Conservation (phyloP, 148 eudicot genomes). For the Fagopyrum homotropicum region DNA sequence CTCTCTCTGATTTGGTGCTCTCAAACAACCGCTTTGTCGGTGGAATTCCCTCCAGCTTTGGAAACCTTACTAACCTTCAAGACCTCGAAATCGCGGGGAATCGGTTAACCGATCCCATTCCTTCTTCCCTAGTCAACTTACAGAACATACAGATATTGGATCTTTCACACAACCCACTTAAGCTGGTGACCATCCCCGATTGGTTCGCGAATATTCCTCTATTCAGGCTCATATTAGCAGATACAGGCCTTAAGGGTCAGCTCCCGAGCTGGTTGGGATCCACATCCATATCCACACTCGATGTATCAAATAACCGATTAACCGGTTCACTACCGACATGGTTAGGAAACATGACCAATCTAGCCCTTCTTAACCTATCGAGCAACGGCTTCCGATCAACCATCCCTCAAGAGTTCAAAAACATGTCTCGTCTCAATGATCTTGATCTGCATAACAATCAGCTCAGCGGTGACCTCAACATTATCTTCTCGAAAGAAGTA, state of each 20-base stretch:
- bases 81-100: constrained; percentile 55
- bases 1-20: constrained; percentile 35
- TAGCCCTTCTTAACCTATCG: constrained; percentile 54
- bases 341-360: constrained; percentile 72
- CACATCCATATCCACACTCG: constrained; percentile 39
- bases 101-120: constrained; percentile 33
- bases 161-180: constrained; percentile 62
- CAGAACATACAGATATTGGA: constrained; percentile 35
- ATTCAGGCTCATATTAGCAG: constrained; percentile 37
- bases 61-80: constrained; percentile 39
- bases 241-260: constrained; percentile 52
- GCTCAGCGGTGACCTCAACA: constrained; percentile 38
- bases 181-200: constrained; percentile 33
- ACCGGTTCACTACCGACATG: constrained; percentile 64
- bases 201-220: constrained; percentile 37
- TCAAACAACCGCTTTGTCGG: constrained; percentile 51
- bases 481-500: constrained; percentile 27
- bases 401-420: constrained; percentile 45
- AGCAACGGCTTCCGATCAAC: constrained; percentile 44
- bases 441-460: constrained; percentile 72
- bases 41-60: constrained; percentile 54
- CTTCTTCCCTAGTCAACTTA: constrained; percentile 40
- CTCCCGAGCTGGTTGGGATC: constrained; percentile 54
- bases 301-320: constrained; percentile 52
- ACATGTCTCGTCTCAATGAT: constrained; percentile 34